Conservation (phyloP, 225 moss, liverwort and hornwort species). For the Physcomitrellopsis africana region DNA sequence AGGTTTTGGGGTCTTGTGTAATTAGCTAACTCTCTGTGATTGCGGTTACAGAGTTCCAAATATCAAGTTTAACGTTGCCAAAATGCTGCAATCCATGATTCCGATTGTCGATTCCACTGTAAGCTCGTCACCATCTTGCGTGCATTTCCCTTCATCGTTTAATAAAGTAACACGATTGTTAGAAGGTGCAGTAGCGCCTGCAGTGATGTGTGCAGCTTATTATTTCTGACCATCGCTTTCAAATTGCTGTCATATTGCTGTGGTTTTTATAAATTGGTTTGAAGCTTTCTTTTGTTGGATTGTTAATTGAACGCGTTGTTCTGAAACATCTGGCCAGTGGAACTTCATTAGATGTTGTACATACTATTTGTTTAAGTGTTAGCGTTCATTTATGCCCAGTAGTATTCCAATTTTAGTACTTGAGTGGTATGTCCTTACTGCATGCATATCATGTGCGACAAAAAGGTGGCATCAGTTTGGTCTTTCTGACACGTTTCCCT, state of each 20-base stretch:
- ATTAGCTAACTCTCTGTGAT: slow-evolving; percentile 22
- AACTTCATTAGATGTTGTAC: not conserved
- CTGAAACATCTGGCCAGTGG: not conserved
- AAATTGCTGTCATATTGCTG: not conserved
- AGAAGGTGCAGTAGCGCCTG: not conserved
- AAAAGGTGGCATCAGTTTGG: not conserved
- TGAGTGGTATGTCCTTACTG: not conserved
- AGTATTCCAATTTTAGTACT: not conserved
- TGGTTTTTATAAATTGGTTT: not conserved
- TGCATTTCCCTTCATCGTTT: not conserved
- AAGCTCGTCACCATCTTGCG: slow-evolving; percentile 25
- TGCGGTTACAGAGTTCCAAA: slow-evolving; percentile 81
- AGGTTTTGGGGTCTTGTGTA: not conserved
- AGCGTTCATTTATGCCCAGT: not conserved
- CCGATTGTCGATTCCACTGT: slow-evolving; percentile 94
- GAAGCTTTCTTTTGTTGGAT: slow-evolving; percentile 11
- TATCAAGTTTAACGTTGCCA: slow-evolving; percentile 99
- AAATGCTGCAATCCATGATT: slow-evolving; percentile 99
- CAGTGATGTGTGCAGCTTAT: slow-evolving; percentile 13
- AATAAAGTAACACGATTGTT: slow-evolving; percentile 1
- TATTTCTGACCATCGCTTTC: not conserved
- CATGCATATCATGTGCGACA: not conserved
- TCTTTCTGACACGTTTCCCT: slow-evolving; percentile 22
- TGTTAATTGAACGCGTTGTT: slow-evolving; percentile 4
- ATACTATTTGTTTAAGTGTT: not conserved